Percentiles rank a stretch among this genome's conserved stretches.
These are phyloP conservation scores for Hydnomerulius pinastri DNA, from an alignment of 768 basidiomycete genomes.

Conservation along the genomic window DNA sequence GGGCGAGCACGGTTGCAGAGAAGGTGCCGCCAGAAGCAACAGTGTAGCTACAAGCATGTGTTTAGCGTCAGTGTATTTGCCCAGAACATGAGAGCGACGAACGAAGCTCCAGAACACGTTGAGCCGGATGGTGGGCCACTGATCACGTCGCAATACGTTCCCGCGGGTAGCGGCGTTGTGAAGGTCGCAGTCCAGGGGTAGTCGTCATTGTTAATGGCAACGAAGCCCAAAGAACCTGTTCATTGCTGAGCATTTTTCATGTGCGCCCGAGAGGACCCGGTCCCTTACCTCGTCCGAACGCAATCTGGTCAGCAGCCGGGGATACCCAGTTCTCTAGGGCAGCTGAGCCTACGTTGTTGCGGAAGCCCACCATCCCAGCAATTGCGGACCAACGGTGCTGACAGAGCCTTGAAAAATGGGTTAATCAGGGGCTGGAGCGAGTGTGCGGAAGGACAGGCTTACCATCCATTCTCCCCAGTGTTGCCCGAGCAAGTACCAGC, in stretches of 20 bases:
- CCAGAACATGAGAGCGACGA: slow-evolving; percentile 17
- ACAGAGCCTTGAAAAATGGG: slow-evolving; percentile 41
- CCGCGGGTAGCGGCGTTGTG: slow-evolving; percentile 55
- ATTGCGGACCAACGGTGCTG: slow-evolving; percentile 64
- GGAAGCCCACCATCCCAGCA: slow-evolving; percentile 62
- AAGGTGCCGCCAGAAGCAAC: slow-evolving; percentile 51
- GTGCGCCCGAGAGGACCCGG: no score
- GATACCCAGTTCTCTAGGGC: slow-evolving; percentile 59
- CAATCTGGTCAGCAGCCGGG: slow-evolving; percentile 58
- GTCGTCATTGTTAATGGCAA: slow-evolving; percentile 69
- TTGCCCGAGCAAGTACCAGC: slow-evolving; percentile 51
- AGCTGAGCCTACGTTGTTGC: slow-evolving; percentile 55
- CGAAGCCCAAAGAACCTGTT: slow-evolving; percentile 56
- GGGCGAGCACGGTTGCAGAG: slow-evolving; percentile 48
- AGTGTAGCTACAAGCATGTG: slow-evolving; percentile 40
- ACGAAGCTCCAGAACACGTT: slow-evolving; percentile 55
- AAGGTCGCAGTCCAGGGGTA: slow-evolving; percentile 57
- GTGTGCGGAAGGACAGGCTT: neutral
- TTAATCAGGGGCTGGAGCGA: neutral
- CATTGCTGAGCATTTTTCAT: neutral
- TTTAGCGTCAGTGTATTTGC: neutral
- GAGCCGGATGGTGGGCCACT: slow-evolving; percentile 40
- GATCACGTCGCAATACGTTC: slow-evolving; percentile 66
- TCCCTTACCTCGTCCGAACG: slow-evolving; percentile 60
- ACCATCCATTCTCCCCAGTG: slow-evolving; percentile 57